phyloP scores from a whole-genome alignment of 495 filamentous ascomycete genomes.

The Penicillium lagena region DNA sequence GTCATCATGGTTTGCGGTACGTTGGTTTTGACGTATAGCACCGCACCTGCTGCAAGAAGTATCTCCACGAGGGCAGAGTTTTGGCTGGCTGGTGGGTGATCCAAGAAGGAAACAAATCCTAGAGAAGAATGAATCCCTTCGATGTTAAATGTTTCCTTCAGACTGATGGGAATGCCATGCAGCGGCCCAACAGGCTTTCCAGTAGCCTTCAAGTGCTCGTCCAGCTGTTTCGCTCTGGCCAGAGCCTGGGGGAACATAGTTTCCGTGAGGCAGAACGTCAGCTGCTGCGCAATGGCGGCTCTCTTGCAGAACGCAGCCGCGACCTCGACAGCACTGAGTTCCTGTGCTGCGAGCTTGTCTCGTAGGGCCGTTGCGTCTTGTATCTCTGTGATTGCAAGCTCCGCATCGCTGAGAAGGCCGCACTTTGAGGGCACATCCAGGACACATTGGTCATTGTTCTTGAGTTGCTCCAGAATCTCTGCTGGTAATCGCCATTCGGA shows the following conservation, averaged over 20 bases:
- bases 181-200: constrained; percentile 50
- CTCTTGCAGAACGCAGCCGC: constrained; percentile 54
- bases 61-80: constrained; percentile 29
- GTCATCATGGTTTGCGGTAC: constrained; percentile 35
- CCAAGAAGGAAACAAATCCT: constrained; percentile 40
- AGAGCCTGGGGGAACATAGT: constrained; percentile 47
- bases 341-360: constrained; percentile 25
- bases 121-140: constrained; percentile 31
- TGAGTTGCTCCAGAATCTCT: too few relatives aligned
- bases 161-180: constrained; percentile 58
- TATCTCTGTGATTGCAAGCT: neutral
- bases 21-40: too few relatives aligned
- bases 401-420: neutral
- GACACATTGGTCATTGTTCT: too few relatives aligned
- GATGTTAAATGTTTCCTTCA: constrained; percentile 58
- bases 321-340: constrained; percentile 32
- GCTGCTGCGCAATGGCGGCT: constrained; percentile 49
- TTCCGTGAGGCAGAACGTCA: constrained; percentile 56
- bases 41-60: too few relatives aligned
- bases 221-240: constrained; percentile 25
- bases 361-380: neutral
- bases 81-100: constrained; percentile 29
- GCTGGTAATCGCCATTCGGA: neutral
- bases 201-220: constrained; percentile 26
- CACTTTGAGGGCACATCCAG: too few relatives aligned